phyloP scores from a whole-genome alignment of 768 basidiomycete species.

The Leccinum pellstonianum region DNA sequence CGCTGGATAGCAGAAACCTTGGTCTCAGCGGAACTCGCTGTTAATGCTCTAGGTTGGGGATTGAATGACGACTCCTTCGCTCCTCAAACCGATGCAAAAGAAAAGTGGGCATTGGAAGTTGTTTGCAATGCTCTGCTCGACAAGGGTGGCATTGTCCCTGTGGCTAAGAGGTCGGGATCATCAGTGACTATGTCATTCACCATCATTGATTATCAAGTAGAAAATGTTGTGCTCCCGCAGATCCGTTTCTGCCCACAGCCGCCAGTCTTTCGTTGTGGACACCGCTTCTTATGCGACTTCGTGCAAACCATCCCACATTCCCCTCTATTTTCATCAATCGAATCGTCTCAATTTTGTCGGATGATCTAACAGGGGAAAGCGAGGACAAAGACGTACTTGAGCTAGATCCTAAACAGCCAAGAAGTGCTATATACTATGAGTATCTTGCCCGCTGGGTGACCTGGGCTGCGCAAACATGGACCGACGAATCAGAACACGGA shows the following conservation, averaged over 20 bases:
- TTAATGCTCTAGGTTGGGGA: conserved; percentile 50
- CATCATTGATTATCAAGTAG: conserved; percentile 35
- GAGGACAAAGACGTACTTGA: conserved; percentile 18
- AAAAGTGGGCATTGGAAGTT: conserved; percentile 65
- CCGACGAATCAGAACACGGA: conserved; percentile 32
- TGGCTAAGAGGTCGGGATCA: conserved; percentile 71
- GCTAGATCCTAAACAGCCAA: conserved; percentile 18
- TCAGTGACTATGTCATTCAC: not conserved
- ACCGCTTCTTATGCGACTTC: conserved; percentile 59
- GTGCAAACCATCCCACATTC: conserved; percentile 55
- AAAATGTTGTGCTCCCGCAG: conserved; percentile 48
- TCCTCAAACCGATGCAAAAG: conserved; percentile 50
- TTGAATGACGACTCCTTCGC: conserved; percentile 25
- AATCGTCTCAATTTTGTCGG: conserved; percentile 40
- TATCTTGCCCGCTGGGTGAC: conserved; percentile 70
- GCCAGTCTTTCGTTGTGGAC: conserved; percentile 61
- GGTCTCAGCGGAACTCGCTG: conserved; percentile 52
- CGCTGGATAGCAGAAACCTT: conserved; percentile 77
- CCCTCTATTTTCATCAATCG: conserved; percentile 45
- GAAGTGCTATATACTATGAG: conserved; percentile 48
- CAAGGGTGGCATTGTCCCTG: conserved; percentile 74
- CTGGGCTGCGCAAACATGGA: conserved; percentile 54
- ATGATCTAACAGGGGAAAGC: conserved; percentile 13
- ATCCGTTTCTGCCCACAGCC: conserved; percentile 50
- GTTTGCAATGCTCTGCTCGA: conserved; percentile 67